These are phyloP conservation scores for Lachancea fermentati DNA, from an alignment of 805 yeast species.

Conservation along the genomic window DNA sequence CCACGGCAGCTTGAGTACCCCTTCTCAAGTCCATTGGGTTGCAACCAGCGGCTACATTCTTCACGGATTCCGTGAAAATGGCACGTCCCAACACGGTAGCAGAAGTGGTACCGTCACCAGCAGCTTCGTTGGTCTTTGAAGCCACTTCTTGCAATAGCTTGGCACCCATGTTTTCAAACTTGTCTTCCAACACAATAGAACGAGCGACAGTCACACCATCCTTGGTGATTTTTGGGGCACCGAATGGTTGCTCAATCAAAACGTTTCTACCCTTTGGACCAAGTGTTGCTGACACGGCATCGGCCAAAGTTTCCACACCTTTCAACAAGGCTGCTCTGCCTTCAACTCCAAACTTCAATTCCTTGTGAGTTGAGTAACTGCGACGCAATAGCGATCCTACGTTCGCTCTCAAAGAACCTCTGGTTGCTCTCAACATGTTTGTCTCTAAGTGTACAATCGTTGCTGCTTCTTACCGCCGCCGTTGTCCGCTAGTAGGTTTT, in stretches of 20 bases:
- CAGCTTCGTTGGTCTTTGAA: conserved; percentile 91
- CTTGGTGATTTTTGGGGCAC: conserved; percentile 96
- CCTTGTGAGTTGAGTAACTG: conserved; percentile 62
- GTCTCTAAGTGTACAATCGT: background rate
- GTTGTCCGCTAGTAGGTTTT: background rate
- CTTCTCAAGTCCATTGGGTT: conserved; percentile 98
- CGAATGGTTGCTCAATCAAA: conserved; percentile 91
- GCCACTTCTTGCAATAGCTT: conserved; percentile 95
- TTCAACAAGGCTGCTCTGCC: conserved; percentile 90
- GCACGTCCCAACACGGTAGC: conserved; percentile 96
- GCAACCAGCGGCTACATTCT: conserved; percentile 98
- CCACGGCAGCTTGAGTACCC: conserved; percentile 96
- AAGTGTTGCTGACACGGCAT: conserved; percentile 92
- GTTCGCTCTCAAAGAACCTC: conserved; percentile 5
- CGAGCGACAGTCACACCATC: conserved; percentile 98
- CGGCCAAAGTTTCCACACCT: conserved; percentile 93
- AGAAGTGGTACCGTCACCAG: conserved; percentile 98
- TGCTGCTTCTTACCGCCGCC: background rate
- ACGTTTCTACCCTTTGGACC: conserved; percentile 99
- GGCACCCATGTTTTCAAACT: conserved; percentile 95
- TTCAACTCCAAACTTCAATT: conserved; percentile 92
- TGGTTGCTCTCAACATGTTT: conserved; percentile 8
- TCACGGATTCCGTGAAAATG: conserved; percentile 89
- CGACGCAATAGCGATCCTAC: conserved; percentile 19
- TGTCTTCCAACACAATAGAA: conserved; percentile 75